Evolutionary conservation across 768 basidiomycete genomes (phyloP).

Genomic region (Rhodosporidiobolus sp.): DNA sequence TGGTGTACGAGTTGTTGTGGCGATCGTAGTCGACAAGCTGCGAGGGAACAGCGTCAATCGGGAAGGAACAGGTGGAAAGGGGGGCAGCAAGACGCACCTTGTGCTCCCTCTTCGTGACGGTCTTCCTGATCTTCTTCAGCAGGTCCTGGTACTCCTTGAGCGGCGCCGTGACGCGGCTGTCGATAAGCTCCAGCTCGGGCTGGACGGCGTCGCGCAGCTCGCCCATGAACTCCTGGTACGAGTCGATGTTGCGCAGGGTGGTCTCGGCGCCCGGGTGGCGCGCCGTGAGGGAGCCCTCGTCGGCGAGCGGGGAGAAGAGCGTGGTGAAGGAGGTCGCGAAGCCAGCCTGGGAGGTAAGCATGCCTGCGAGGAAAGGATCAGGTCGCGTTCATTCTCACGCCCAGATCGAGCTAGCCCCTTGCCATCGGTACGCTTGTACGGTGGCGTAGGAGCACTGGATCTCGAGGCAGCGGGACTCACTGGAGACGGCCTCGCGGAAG

Average conservation of each 20-base stretch:
- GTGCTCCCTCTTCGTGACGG: constrained; percentile 92
- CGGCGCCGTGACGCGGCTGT: constrained; percentile 76
- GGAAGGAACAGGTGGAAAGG: neutral
- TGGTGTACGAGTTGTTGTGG: constrained; percentile 90
- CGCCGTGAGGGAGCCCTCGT: constrained; percentile 24
- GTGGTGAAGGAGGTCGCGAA: constrained; percentile 50
- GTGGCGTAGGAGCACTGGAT: too few species aligned
- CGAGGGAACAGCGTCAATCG: neutral
- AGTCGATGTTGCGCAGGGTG: constrained; percentile 72
- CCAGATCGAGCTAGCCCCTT: too few species aligned
- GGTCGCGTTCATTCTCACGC: too few species aligned
- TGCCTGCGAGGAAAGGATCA: constrained; percentile 53
- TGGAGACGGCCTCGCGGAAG: constrained; percentile 75
- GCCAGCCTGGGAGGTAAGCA: constrained; percentile 49
- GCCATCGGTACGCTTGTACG: too few species aligned
- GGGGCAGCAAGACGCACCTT: constrained; percentile 59
- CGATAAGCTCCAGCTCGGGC: constrained; percentile 92
- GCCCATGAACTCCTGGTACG: constrained; percentile 70
- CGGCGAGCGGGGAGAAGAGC: constrained; percentile 49
- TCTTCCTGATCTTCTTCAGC: constrained; percentile 86
- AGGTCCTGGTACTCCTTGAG: constrained; percentile 82
- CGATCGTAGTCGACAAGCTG: constrained; percentile 91
- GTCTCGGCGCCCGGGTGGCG: constrained; percentile 70
- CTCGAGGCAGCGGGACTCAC: constrained; percentile 52
- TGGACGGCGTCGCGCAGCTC: constrained; percentile 72